Base-by-base conservation (phyloP, 192 early-diverging fungal species). In the Paraglomus occultum region DNA sequence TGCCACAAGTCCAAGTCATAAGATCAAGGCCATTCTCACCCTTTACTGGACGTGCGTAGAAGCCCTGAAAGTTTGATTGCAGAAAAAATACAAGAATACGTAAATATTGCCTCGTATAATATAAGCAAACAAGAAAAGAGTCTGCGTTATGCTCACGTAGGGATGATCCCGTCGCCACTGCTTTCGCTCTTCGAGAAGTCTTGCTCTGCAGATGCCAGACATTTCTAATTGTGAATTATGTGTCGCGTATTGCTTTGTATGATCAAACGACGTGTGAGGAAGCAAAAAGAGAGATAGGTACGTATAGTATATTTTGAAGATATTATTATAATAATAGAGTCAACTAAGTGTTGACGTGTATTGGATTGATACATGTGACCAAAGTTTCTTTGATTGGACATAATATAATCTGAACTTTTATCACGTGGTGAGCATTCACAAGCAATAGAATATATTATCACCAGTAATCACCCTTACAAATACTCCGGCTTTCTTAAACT, bases 101-200 rank as follows among this genome's bases (percentile, higher is more conserved):
- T 54, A 77, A 74, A 12, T 59, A 68, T 60, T 23, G 38, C 17
- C 49, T 12, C 54, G 22, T 49, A 23, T 52, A 74, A 59, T 43
- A 66, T 17, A 40, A 14, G 10, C 9, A 50, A 55, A 23, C 71
- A 10, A 67, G 50, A 49, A 14, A 42, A 59, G 31, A 17, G 14
- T 51, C 38, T 31, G 20, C 12, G 44, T 40, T n/a, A 20, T 46
- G 67, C 72, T 67, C 76, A 85, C 83, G 67, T 81, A 80, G 58
- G 89, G 95, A 74, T 96, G 94, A 75, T 96, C 97, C 80, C 94
- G 97, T 70, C 95, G 79, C 97, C 97, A 99, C 78, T 95, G 94
- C 77, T 95, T 96, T 53, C 97, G 82, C 80, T 99, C 97, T 77
- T 97, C 94, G 58, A 85, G 82, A n/a, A 97, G 82, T 18, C 95